Evolutionary conservation across 2,329 filamentous ascomycete species (phyloP), one percentile per base, ranked within the genome.

Genomic region (Corinectria fuckeliana): DNA sequence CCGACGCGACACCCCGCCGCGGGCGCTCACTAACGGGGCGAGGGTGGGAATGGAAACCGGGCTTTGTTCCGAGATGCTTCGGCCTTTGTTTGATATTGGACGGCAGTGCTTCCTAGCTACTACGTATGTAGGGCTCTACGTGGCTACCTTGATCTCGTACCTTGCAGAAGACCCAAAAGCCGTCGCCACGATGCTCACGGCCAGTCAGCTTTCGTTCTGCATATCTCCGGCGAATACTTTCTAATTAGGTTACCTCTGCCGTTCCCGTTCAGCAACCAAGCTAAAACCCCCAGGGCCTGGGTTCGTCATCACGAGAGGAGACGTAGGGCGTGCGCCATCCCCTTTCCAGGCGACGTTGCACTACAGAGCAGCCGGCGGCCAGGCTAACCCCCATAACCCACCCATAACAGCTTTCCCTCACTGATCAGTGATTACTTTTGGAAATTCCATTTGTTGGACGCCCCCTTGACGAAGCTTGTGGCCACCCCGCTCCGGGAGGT

Each of bases 401-500:
- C 30, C 30, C 13, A 32, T 14, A 8, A 28, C 4, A 23, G 20
- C 20, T 23, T n/a, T 38, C 34, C 8, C 32, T 49, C 11, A 30
- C 30, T n/a, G n/a, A n/a, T n/a, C n/a, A n/a, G n/a, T n/a, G n/a
- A n/a, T n/a, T 32, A 16, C 44, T 48, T 30, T 18, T 21, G 5
- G 10, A 9, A 8, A 20, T 32, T 34, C 18, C 20, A 36, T 13
- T 11, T 32, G 34, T 8, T 38, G 34, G 13, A 20, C 38, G 18
- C 18, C 38, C 38, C 47, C 38, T 28, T n/a, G n/a, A 6, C 32
- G 36, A 45, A 56, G 36, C 38, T 36, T 30, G 47, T 50, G 28
- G 42, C 44, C 44, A 49, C 50, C 49, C 34, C 56, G 30, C 16
- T 34, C 45, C 32, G 50, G 44, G 28, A 30, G 25, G 32, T 21